Base-by-base conservation (phyloP, 2,329 filamentous ascomycete species). In the Trichoderma sp. region DNA sequence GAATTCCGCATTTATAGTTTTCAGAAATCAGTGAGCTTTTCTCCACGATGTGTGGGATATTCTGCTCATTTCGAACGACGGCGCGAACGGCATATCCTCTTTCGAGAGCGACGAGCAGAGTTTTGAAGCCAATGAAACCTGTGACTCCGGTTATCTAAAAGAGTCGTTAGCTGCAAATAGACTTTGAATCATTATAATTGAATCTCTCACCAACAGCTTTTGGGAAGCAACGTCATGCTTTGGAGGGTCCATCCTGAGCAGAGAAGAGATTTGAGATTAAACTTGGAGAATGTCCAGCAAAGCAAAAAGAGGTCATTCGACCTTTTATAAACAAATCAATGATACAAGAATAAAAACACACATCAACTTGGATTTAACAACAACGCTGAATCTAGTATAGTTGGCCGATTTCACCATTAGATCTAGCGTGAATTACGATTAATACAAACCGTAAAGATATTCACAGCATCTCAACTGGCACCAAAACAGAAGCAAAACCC, bases 91-190 rank as follows among this genome's bases (percentile, higher is more conserved):
- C 12, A 34, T 70, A 59, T 9, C 68, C 68, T 17, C 34, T 45
- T 25, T 65, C 37, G 9, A 70, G 59, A 32, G 67, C 67, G 7
- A 42, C 50, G 15, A 48, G n/a, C 10, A 68, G 22, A 1, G 56
- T 48, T 13, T 66, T 65, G 34, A 66, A 68, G 12, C 67, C 67
- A 25, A 68, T 60, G n/a, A 37, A 59, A 32, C 61, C 53, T 3
- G 67, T 66, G 34, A 29, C 19, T 17, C 53, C 67, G 86, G 88
- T 68, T 15, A 68, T 66, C 67, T 68, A 12, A 13, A 32, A 12
- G n/a, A 9, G 19, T 12, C 35, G 27, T 57, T 35, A 57, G 52
- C 6, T n/a, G 9, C 27, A 22, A 12, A 2, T 5, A 25, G 19
- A 32, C 0, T 13, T 59, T 12, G 12, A 13, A 32, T 15, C 9